Conservation (phyloP, 257 asterid species). For the Solanum pinnatisectum region DNA sequence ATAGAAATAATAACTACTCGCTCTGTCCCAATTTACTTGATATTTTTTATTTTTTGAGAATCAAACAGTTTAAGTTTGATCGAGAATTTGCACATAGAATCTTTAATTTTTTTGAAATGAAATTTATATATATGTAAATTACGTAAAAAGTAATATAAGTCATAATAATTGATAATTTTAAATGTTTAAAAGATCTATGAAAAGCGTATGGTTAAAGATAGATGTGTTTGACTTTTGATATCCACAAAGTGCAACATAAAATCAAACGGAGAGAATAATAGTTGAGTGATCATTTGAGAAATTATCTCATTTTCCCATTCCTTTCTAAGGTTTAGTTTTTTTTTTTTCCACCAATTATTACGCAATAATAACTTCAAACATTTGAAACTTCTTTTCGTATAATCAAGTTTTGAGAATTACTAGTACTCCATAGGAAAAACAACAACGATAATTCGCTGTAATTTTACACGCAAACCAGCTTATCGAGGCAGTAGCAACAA, state of each 20-base stretch:
- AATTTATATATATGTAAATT: too few relatives aligned
- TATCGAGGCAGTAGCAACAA: not conserved
- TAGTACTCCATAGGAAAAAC: not conserved
- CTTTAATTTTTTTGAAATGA: too few relatives aligned
- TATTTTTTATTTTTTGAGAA: too few relatives aligned
- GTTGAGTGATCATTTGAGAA: not conserved
- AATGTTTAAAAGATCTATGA: too few relatives aligned
- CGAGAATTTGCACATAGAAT: accelerated
- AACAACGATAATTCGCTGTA: too few relatives aligned
- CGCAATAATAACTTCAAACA: not conserved
- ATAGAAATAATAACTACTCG: not conserved
- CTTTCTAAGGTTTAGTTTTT: not conserved
- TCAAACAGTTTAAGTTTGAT: too few relatives aligned
- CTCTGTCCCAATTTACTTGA: too few relatives aligned
- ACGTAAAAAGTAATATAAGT: too few relatives aligned
- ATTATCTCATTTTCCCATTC: not conserved
- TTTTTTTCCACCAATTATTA: not conserved
- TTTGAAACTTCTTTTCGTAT: not conserved
- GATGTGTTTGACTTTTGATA: too few relatives aligned
- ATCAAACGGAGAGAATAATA: accelerated
- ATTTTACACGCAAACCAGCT: not conserved
- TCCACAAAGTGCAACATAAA: too few relatives aligned
- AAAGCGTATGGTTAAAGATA: too few relatives aligned
- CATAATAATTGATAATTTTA: not conserved
- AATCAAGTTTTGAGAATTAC: not conserved